Evolutionary conservation across 495 filamentous ascomycete genomes (phyloP), one percentile per base, ranked within the genome.

Genomic region (Neurospora sp.): DNA sequence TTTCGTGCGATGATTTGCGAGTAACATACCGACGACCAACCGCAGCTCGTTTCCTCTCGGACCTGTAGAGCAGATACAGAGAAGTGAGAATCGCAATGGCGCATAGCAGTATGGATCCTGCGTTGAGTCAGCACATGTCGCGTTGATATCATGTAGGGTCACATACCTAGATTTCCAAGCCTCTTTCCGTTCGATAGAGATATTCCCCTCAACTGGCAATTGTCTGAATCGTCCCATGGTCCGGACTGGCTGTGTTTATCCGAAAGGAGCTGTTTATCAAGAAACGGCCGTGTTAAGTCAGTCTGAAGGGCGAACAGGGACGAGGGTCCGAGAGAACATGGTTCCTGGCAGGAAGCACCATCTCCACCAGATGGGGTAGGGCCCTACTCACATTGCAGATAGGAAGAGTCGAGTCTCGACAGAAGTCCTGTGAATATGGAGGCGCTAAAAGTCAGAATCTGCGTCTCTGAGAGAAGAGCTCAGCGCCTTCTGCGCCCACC

Each of bases 391-490:
- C 95, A 88, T 97, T 97, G 89, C 94, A 98, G 76, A 97, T 89
- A 75, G 96, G 96, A 79, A 99, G 86, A 75, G 95, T 98, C 75
- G 94, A 94, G 85, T 97, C 93, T 78, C 92, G 92, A 90, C 96
- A 99, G 81, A 99, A 97, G 84, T 96, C 85, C 92, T 97, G 78
- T 75, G 23, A 39, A 70, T 18, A 66, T 66, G 27, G 54, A 66
- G 27, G 71, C 46, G 39, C 54, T 35, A 66, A 66, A 12, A 66
- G 54, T 72, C 70, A 41, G 46, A 38, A 39, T 41, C 23, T 39
- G 38, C 27, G 20, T 27, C 20, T 8, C 35, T 66, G 54, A 70
- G 27, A 27, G 39, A 12, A 11, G 59, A 16, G n/a, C n/a, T 38
- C n/a, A 35, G 11, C 39, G 59, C n/a, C 23, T 20, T 16, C 31